These are phyloP conservation scores for Fusarium sp. DNA, from an alignment of 2,329 filamentous ascomycete genomes.

Conservation along the genomic window DNA sequence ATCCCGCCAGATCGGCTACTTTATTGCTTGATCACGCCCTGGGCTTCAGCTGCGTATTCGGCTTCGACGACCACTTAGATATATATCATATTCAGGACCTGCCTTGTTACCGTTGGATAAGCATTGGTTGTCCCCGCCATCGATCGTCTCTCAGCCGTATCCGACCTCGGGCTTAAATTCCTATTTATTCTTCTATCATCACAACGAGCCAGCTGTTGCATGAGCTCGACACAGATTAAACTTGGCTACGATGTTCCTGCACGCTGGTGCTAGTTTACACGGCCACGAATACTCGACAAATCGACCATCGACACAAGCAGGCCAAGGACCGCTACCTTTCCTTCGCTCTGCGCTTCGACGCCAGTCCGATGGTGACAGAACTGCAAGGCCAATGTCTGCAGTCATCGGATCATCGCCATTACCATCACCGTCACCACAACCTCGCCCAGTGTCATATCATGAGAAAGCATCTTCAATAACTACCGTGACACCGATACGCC, in stretches of 20 bases:
- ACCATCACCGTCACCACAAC: constrained; percentile 9
- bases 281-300: constrained; percentile 68
- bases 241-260: constrained; percentile 64
- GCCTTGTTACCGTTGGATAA: constrained; percentile 11
- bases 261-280: constrained; percentile 69
- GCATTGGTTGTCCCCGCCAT: not conserved
- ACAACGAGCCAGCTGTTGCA: constrained; percentile 28
- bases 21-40: constrained; percentile 36
- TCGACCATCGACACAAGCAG: constrained; percentile 49
- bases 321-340: constrained; percentile 54
- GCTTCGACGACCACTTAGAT: constrained; percentile 27
- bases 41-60: constrained; percentile 31
- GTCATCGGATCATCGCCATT: constrained; percentile 12
- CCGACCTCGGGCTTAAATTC: not conserved
- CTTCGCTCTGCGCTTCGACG: constrained; percentile 57
- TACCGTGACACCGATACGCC: constrained; percentile 32
- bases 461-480: constrained; percentile 34
- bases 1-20: constrained; percentile 43
- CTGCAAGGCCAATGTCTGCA: constrained; percentile 29
- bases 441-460: constrained; percentile 45
- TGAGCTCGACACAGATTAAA: constrained; percentile 32
- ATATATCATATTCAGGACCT: constrained; percentile 36
- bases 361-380: constrained; percentile 48
- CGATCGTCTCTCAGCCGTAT: not conserved
- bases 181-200: not conserved